Percentiles rank a stretch among this genome's conserved stretches.
phyloP scores from a whole-genome alignment of 345 rosid species.

The Nephelium lappaceum region DNA sequence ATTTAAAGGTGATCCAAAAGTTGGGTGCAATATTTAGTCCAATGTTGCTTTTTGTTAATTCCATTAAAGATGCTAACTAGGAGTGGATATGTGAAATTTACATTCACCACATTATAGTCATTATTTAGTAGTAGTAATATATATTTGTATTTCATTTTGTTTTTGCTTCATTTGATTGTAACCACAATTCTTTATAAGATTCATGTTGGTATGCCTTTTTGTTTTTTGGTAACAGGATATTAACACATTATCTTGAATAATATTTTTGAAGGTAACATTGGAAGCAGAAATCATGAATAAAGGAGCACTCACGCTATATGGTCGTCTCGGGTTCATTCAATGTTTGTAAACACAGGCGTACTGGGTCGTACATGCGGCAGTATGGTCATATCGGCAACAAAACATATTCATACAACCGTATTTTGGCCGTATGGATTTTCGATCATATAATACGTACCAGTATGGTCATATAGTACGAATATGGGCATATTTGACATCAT shows the following conservation, averaged over 20 bases:
- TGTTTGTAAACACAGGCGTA: too few species aligned
- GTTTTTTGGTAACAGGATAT: not conserved
- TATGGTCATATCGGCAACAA: too few species aligned
- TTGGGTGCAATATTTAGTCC: not conserved
- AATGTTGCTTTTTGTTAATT: not conserved
- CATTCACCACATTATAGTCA: not conserved
- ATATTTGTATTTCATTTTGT: not conserved
- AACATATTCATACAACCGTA: too few species aligned
- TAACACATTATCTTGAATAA: not conserved
- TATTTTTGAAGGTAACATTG: conserved; percentile 65
- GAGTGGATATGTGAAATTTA: not conserved
- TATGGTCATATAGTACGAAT: too few species aligned
- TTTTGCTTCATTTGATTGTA: too few species aligned
- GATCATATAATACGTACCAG: too few species aligned
- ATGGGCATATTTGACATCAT: too few species aligned
- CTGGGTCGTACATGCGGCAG: too few species aligned
- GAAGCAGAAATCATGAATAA: conserved; percentile 98
- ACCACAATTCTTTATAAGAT: too few species aligned
- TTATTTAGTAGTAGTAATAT: not conserved
- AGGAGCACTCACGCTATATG: conserved; percentile 94
- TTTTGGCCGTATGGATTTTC: too few species aligned
- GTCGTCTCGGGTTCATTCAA: conserved; percentile 93
- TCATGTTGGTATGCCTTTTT: too few species aligned
- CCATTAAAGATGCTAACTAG: not conserved
- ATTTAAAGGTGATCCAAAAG: not conserved